Conservation (phyloP, 1,139 yeast species). For the Zhuliangozyma parablackwelliae region DNA sequence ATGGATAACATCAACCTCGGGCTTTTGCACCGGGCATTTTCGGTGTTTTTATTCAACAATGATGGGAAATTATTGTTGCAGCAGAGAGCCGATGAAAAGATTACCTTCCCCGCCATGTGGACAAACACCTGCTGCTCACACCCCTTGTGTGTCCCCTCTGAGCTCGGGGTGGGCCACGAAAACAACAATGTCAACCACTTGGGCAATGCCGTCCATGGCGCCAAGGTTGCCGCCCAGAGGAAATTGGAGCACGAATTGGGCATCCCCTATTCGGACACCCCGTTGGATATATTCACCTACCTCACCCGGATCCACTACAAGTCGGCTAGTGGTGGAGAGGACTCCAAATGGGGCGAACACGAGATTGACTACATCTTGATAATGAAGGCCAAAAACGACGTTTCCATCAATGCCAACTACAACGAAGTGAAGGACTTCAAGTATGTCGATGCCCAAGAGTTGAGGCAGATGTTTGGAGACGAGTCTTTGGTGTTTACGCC, state of each 20-base stretch:
- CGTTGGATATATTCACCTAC: constrained; percentile 68
- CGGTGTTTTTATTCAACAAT: constrained; percentile 83
- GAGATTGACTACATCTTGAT: constrained; percentile 93
- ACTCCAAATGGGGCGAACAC: constrained; percentile 94
- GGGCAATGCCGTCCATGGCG: constrained; percentile 63
- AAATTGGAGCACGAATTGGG: constrained; percentile 93
- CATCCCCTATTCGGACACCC: constrained; percentile 58
- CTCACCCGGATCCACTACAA: constrained; percentile 92
- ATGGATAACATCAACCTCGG: constrained; percentile 86
- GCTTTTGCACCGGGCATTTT: constrained; percentile 88
- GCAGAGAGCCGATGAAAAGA: constrained; percentile 93
- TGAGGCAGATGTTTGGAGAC: constrained; percentile 75
- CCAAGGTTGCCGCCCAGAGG: constrained; percentile 83
- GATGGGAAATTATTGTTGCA: constrained; percentile 77
- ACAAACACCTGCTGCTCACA: constrained; percentile 98
- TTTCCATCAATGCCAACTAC: constrained; percentile 49
- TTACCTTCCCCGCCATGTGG: constrained; percentile 96
- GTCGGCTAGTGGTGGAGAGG: constrained; percentile 65
- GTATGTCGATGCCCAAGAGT: constrained; percentile 66
- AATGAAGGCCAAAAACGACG: constrained; percentile 56
- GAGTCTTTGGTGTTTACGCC: constrained; percentile 73
- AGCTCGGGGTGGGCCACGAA: constrained; percentile 52
- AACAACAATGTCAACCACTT: constrained; percentile 40
- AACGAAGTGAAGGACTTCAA: constrained; percentile 83
- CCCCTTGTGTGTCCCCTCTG: constrained; percentile 80